These are phyloP conservation scores for Cadophora gregata DNA, from an alignment of 2,329 filamentous ascomycete species.

Conservation along the genomic window DNA sequence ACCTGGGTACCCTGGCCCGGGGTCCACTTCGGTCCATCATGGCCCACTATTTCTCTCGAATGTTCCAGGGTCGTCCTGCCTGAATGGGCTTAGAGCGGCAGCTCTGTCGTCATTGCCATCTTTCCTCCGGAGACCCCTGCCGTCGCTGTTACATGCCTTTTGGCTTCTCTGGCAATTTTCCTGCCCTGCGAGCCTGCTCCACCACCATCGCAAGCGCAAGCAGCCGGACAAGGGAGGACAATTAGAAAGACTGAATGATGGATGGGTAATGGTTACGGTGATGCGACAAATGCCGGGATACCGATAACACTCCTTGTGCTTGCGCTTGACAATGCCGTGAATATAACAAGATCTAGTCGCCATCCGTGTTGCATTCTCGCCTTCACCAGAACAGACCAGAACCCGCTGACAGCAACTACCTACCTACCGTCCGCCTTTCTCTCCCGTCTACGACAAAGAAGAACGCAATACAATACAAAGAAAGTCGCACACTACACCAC, in stretches of 20 bases:
- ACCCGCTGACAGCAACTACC: background rate
- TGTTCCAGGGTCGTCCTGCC: background rate
- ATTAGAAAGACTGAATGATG: background rate
- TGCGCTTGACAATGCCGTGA: background rate
- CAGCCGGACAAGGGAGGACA: background rate
- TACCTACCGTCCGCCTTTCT: background rate
- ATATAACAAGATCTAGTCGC: conserved; percentile 12
- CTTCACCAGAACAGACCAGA: background rate
- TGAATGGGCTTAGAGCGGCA: background rate
- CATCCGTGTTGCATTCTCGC: background rate
- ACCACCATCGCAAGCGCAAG: background rate
- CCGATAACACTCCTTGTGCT: background rate
- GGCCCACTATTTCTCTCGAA: background rate
- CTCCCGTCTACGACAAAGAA: background rate
- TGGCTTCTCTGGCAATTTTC: background rate
- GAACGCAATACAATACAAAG: background rate
- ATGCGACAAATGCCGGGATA: conserved; percentile 10
- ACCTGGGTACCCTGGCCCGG: no score
- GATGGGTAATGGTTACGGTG: background rate
- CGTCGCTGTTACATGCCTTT: background rate
- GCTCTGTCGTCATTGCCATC: conserved; percentile 4
- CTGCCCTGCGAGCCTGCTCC: background rate
- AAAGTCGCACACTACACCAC: background rate
- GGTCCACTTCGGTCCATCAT: background rate
- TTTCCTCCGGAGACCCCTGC: background rate